phyloP scores from a whole-genome alignment of 768 basidiomycete species.

The Cantharellus cinnabarinus region DNA sequence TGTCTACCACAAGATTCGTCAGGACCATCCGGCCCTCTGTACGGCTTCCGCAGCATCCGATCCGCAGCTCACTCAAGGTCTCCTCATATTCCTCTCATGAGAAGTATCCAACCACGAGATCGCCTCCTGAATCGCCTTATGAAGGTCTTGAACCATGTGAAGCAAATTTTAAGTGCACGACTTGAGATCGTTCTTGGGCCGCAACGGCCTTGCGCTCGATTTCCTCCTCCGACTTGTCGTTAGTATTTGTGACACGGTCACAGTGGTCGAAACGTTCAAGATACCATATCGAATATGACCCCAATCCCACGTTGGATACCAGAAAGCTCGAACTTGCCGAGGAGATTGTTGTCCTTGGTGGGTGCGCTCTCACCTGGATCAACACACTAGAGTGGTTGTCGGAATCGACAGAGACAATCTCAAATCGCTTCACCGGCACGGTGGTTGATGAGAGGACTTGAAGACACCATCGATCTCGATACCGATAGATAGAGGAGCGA shows the following conservation, averaged over 20 bases:
- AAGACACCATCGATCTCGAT: conserved; percentile 97
- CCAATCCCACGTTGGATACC: conserved; percentile 93
- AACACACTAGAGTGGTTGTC: conserved; percentile 98
- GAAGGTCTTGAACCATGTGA: conserved; percentile 38
- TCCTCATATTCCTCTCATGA: conserved; percentile 82
- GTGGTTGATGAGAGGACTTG: conserved; percentile 12
- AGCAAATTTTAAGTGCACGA: conserved; percentile 91
- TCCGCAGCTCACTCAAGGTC: conserved; percentile 83
- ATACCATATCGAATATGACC: conserved; percentile 96
- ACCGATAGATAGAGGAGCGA: conserved; percentile 39
- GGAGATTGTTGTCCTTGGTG: conserved; percentile 95
- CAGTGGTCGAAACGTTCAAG: conserved; percentile 82
- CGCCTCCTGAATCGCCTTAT: conserved; percentile 72
- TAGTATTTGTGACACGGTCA: conserved; percentile 66
- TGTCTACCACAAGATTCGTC: no score
- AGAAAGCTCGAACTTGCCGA: conserved; percentile 95
- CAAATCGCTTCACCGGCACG: conserved; percentile 95
- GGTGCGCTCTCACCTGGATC: conserved; percentile 94
- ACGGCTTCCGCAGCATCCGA: no score
- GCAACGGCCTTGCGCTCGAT: conserved; percentile 45
- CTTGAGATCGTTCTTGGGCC: conserved; percentile 82
- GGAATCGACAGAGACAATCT: conserved; percentile 97
- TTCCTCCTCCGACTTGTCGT: conserved; percentile 31
- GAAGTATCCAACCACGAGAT: conserved; percentile 74
- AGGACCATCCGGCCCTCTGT: no score